These are phyloP conservation scores for Blastocystis sp. DNA, from an alignment of 352 stramenopile genomes.

Conservation along the genomic window DNA sequence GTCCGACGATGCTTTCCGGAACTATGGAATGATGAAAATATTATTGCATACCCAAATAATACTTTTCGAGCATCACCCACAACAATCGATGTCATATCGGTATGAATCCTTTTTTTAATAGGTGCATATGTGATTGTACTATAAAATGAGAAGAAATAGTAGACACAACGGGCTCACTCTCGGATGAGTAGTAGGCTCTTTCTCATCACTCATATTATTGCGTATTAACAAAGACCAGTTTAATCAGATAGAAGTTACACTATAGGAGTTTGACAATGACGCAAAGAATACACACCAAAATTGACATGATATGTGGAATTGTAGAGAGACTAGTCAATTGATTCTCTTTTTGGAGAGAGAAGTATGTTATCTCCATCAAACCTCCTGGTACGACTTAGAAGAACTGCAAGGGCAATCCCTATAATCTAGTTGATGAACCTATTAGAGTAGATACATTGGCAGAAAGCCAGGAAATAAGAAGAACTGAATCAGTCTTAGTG, in stretches of 20 bases:
- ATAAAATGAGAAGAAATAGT: not conserved
- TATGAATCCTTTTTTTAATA: slow-evolving; percentile 37
- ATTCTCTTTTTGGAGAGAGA: no score
- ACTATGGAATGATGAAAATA: not conserved
- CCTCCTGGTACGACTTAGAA: no score
- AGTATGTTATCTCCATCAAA: no score
- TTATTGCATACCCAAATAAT: not conserved
- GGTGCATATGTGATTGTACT: not conserved
- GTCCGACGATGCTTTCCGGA: not conserved
- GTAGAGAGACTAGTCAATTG: no score
- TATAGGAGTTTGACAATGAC: not conserved
- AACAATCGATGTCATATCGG: slow-evolving; percentile 31
- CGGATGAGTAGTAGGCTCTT: not conserved
- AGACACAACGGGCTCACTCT: not conserved
- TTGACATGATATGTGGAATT: no score
- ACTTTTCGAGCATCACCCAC: slow-evolving; percentile 40
- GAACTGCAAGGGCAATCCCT: no score
- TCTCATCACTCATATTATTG: not conserved
- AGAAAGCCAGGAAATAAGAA: no score
- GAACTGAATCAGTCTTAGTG: no score
- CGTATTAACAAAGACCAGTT: no score
- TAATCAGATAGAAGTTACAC: not conserved
- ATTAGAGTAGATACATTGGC: no score
- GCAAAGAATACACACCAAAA: not conserved
- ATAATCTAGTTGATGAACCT: no score